These are phyloP conservation scores for Pholiota conissans DNA, from an alignment of 768 basidiomycete genomes.

Conservation along the genomic window DNA sequence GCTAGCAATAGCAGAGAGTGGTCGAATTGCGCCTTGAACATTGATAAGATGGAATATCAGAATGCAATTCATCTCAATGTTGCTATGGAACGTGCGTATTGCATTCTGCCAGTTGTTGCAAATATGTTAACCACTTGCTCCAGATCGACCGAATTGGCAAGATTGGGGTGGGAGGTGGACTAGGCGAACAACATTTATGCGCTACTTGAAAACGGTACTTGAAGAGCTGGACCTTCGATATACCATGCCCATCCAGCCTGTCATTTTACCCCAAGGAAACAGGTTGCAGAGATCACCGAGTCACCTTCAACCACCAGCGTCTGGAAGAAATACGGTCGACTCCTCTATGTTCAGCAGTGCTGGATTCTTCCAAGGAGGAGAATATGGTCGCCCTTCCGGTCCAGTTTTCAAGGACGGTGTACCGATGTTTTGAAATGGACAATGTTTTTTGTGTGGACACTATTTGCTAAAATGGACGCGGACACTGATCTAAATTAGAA, in stretches of 20 bases:
- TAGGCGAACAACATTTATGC: slow-evolving; percentile 76
- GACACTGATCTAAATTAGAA: neutral
- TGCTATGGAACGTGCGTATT: slow-evolving; percentile 66
- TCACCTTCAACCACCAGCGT: slow-evolving; percentile 16
- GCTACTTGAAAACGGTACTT: slow-evolving; percentile 63
- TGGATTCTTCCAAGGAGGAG: slow-evolving; percentile 24
- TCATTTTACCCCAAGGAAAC: slow-evolving; percentile 46
- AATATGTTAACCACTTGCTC: neutral
- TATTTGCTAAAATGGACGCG: no score
- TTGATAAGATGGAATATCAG: slow-evolving; percentile 80
- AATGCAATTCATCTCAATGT: slow-evolving; percentile 68
- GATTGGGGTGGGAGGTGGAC: slow-evolving; percentile 84
- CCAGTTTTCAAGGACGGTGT: slow-evolving; percentile 19
- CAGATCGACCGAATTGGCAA: slow-evolving; percentile 83
- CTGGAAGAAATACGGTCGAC: slow-evolving; percentile 7
- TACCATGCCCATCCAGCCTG: slow-evolving; percentile 70
- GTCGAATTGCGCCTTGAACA: slow-evolving; percentile 62
- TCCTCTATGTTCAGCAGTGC: slow-evolving; percentile 23
- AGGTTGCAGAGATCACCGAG: slow-evolving; percentile 8
- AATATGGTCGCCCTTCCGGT: slow-evolving; percentile 20
- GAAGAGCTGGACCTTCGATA: slow-evolving; percentile 78
- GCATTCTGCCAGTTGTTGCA: slow-evolving; percentile 1
- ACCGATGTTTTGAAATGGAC: slow-evolving; percentile 7
- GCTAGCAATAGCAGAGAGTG: slow-evolving; percentile 69
- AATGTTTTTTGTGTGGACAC: neutral